Evolutionary conservation across 2,329 filamentous ascomycete species (phyloP), one percentile per base, ranked within the genome.

Genomic region (Calycina marina): DNA sequence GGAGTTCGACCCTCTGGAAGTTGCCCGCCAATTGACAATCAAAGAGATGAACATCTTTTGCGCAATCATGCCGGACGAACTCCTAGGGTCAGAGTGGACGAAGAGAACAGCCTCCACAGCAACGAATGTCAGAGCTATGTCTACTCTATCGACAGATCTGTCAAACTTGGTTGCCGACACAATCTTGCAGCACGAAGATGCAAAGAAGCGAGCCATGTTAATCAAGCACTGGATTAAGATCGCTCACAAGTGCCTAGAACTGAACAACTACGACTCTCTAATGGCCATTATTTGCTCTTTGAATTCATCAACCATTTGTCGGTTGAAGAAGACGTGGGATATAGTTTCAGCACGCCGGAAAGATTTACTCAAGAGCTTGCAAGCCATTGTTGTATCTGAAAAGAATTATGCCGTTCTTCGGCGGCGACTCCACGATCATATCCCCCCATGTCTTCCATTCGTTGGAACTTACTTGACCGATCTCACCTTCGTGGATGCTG

Each of bases 201-300:
- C 79, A 15, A 96, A 96, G 69, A 93, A 88, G 61, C 74, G 90
- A 15, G 88, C 90, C 1, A 61, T 70, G 2, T 72, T 85, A 32
- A 90, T 98, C 60, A 96, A 98, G 61, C 86, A 96, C 47, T 98
- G 90, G 90, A 82, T 94, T 53, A 98, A 96, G 63, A 76, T 96
- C 45, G 84, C 83, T 1, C 69, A 79, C 46, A 82, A 81, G 47
- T 93, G 84, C 43, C 63, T 92, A 4, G 82, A 90, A 49, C 67
- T 96, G 15, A 79, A 90, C 60, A 98, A 98, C 59, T 98, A 94
- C 47, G 88, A 98, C 51, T 83, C 84, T 0, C 61, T 98, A 8
- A 94, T 96, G 85, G 85, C 90, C 5, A 93, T 98, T 46, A 84
- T 93, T 48, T 94, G 86, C 62, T 86, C 82, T 6, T 60, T 98